Evolutionary conservation across 345 rosid species (phyloP).

Genomic region (Cardamine chenopodiifolia): DNA sequence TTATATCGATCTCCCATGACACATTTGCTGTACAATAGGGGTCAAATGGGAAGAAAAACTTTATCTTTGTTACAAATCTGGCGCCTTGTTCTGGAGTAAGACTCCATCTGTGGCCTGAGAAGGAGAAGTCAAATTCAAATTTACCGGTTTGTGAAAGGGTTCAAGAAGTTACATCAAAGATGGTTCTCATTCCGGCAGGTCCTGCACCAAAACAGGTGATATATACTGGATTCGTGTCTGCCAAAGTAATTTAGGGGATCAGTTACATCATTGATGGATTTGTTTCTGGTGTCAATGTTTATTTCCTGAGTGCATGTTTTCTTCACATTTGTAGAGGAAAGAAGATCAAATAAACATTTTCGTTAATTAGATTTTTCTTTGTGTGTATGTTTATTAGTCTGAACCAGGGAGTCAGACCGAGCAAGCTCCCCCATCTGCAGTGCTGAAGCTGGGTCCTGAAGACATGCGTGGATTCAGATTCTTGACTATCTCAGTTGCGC

Average conservation of each 20-base stretch:
- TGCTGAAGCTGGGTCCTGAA: slow-evolving; percentile 71
- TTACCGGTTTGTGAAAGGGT: slow-evolving; percentile 61
- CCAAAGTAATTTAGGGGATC: slow-evolving; percentile 3
- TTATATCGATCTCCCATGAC: slow-evolving; percentile 30
- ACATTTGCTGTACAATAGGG: slow-evolving; percentile 59
- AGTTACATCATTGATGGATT: slow-evolving; percentile 6
- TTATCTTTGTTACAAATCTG: slow-evolving; percentile 92
- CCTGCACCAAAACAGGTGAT: slow-evolving; percentile 94
- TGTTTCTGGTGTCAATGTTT: slow-evolving; percentile 4
- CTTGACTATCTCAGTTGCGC: slow-evolving; percentile 93
- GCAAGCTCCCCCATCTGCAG: slow-evolving; percentile 96
- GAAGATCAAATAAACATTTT: slow-evolving; percentile 13
- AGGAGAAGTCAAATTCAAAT: slow-evolving; percentile 56
- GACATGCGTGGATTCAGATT: slow-evolving; percentile 87
- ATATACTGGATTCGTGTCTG: slow-evolving; percentile 20
- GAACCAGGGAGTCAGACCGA: slow-evolving; percentile 99
- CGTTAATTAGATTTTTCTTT: slow-evolving; percentile 18
- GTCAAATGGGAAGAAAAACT: slow-evolving; percentile 76
- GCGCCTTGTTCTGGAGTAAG: slow-evolving; percentile 94
- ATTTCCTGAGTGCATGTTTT: background rate
- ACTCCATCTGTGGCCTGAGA: slow-evolving; percentile 94
- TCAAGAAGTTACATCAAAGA: slow-evolving; percentile 85
- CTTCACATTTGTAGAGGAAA: slow-evolving; percentile 4
- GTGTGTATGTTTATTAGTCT: slow-evolving; percentile 51
- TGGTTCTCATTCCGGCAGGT: slow-evolving; percentile 94